Conservation (phyloP, 2,329 filamentous ascomycete species). For the Malbranchea zuffiana region DNA sequence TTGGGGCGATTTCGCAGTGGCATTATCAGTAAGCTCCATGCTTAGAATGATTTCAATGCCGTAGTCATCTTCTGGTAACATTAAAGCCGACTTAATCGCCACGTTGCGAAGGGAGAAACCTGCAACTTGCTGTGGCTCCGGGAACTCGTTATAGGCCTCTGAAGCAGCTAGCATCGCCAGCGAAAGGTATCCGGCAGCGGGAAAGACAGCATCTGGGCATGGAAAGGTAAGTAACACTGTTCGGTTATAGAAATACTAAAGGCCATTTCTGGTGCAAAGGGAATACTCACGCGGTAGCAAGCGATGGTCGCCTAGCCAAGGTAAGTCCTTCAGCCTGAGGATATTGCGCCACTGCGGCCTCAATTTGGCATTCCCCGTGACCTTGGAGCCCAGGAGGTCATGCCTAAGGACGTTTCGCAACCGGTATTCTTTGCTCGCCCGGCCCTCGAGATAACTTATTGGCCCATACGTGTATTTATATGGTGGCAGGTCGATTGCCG, state of each 20-base stretch:
- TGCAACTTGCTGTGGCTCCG: neutral
- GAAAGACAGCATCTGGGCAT: constrained; percentile 24
- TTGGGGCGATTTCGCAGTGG: constrained; percentile 13
- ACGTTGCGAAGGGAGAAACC: constrained; percentile 16
- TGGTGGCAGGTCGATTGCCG: constrained; percentile 10
- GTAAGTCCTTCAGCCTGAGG: constrained; percentile 20
- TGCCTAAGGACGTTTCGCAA: constrained; percentile 9
- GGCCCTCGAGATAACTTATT: constrained; percentile 9
- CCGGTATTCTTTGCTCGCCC: constrained; percentile 1
- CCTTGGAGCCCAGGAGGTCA: constrained; percentile 18
- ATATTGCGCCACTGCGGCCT: constrained; percentile 33
- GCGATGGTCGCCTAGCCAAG: constrained; percentile 37
- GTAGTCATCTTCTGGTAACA: constrained; percentile 23
- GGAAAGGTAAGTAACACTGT: no score
- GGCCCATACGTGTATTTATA: constrained; percentile 13
- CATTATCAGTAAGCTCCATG: constrained; percentile 18
- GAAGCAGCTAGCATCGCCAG: constrained; percentile 20
- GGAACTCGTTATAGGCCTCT: constrained; percentile 2
- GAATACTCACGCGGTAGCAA: constrained; percentile 25
- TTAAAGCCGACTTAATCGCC: constrained; percentile 21
- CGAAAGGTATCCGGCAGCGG: constrained; percentile 18
- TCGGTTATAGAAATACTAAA: no score
- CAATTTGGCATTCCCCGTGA: constrained; percentile 19
- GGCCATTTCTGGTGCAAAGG: no score
- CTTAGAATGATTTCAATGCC: constrained; percentile 24